phyloP scores from a whole-genome alignment of 208 protist genomes.

The Wallacemonas sp. region DNA sequence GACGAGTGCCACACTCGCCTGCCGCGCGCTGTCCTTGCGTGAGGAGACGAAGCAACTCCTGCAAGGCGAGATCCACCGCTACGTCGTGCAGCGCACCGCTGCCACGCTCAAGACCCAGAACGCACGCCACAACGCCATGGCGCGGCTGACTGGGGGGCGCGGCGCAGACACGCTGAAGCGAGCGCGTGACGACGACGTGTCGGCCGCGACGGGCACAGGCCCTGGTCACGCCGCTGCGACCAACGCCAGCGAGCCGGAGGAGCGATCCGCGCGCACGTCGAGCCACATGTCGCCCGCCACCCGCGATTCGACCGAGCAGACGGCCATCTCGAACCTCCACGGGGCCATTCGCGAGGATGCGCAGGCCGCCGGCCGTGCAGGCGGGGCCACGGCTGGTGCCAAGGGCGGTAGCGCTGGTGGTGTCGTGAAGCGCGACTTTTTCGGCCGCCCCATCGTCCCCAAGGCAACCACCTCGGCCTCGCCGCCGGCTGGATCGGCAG shows the following conservation, averaged over 20 bases:
- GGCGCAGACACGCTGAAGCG: slow-evolving; percentile 10
- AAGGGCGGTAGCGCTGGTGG: not conserved
- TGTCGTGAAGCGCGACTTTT: slow-evolving; percentile 59
- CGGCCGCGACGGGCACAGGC: not conserved
- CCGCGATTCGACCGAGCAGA: not conserved
- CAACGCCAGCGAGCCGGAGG: no score
- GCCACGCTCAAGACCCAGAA: not conserved
- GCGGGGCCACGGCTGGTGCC: not conserved
- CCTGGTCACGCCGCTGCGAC: no score
- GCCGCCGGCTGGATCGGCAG: not conserved
- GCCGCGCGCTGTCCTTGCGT: slow-evolving; percentile 11
- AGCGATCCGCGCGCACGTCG: not conserved
- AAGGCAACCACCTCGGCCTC: slow-evolving; percentile 10
- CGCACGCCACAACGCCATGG: no score
- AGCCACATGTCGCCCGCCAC: not conserved
- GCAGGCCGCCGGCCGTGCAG: slow-evolving; percentile 3
- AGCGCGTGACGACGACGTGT: not conserved
- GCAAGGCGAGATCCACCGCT: slow-evolving; percentile 41
- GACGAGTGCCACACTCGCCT: slow-evolving; percentile 5
- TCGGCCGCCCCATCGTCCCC: slow-evolving; percentile 50
- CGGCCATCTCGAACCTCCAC: not conserved
- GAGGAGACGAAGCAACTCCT: slow-evolving; percentile 45
- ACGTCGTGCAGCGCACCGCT: slow-evolving; percentile 18
- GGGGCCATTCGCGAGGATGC: not conserved
- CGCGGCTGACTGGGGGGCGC: not conserved